A percentile compares a stretch with the other conserved stretches of the same genome.
phyloP scores from a whole-genome alignment of 768 basidiomycete genomes.

The Suillus discolor region DNA sequence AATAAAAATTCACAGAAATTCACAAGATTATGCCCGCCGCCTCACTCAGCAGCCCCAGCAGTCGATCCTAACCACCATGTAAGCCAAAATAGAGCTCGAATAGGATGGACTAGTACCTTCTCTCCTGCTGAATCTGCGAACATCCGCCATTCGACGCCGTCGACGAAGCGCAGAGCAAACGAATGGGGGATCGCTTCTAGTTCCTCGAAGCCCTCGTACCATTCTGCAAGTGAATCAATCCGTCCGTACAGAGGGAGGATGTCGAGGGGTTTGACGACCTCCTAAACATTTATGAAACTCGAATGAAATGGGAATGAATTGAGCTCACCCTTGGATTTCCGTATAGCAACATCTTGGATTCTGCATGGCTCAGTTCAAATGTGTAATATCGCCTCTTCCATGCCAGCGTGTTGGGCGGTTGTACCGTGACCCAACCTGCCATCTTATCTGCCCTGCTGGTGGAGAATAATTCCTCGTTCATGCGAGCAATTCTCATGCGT shows the following conservation, averaged over 20 bases:
- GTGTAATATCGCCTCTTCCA: constrained; percentile 72
- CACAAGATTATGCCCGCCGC: constrained; percentile 31
- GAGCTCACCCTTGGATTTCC: constrained; percentile 51
- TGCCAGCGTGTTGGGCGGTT: constrained; percentile 50
- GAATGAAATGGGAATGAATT: not conserved
- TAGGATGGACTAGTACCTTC: constrained; percentile 42
- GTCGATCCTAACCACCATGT: constrained; percentile 21
- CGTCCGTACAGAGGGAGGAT: constrained; percentile 49
- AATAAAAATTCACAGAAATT: constrained; percentile 17
- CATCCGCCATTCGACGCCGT: constrained; percentile 55
- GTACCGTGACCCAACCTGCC: constrained; percentile 65
- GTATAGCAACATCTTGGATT: constrained; percentile 44
- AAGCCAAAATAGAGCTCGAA: not conserved
- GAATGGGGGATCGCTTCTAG: constrained; percentile 66
- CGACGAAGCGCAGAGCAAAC: constrained; percentile 64
- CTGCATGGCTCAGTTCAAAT: constrained; percentile 45
- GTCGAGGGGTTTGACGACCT: constrained; percentile 29
- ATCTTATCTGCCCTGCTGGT: constrained; percentile 41
- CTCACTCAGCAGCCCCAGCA: constrained; percentile 32
- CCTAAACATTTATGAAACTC: constrained; percentile 24
- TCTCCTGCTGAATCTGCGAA: constrained; percentile 65
- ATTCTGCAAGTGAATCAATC: constrained; percentile 54
- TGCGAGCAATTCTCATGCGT: constrained; percentile 44
- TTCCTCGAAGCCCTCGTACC: constrained; percentile 70
- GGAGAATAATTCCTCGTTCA: constrained; percentile 48